Evolutionary conservation across 1,139 yeast genomes (phyloP).

Genomic region (Zygoascus meyerae): DNA sequence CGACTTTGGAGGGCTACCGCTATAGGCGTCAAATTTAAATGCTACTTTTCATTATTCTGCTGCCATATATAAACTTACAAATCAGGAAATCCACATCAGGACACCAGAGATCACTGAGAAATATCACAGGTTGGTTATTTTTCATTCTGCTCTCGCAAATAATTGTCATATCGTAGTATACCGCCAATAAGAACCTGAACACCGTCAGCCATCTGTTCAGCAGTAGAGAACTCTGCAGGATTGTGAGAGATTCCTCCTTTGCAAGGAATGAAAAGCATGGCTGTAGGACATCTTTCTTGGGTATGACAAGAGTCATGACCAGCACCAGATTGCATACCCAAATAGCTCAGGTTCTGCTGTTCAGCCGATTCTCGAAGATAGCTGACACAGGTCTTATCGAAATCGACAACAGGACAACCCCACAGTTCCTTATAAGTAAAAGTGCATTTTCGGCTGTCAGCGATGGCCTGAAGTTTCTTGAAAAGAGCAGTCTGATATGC

Average conservation of each 20-base stretch:
- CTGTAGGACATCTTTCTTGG: conserved; percentile 52
- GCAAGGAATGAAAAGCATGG: conserved; percentile 71
- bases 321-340: conserved; percentile 58
- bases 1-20: too few species aligned
- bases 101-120: too few species aligned
- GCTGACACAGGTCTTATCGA: conserved; percentile 45
- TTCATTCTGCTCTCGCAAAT: conserved; percentile 24
- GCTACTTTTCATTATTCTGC: too few species aligned
- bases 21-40: too few species aligned
- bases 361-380: conserved; percentile 51
- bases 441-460: conserved; percentile 36
- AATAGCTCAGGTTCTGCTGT: conserved; percentile 43
- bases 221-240: conserved; percentile 61
- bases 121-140: too few species aligned
- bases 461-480: conserved; percentile 38
- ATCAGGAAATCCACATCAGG: too few species aligned
- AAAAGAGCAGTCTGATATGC: conserved; percentile 38
- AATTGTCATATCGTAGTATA: conserved; percentile 49
- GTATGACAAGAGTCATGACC: conserved; percentile 70
- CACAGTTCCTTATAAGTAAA: conserved; percentile 40
- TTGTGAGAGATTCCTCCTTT: conserved; percentile 64
- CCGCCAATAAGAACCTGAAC: conserved; percentile 54
- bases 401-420: conserved; percentile 50
- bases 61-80: too few species aligned
- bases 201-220: conserved; percentile 57